Conservation (phyloP, 306 rosid species). For the Ammopiptanthus mongolicus region DNA sequence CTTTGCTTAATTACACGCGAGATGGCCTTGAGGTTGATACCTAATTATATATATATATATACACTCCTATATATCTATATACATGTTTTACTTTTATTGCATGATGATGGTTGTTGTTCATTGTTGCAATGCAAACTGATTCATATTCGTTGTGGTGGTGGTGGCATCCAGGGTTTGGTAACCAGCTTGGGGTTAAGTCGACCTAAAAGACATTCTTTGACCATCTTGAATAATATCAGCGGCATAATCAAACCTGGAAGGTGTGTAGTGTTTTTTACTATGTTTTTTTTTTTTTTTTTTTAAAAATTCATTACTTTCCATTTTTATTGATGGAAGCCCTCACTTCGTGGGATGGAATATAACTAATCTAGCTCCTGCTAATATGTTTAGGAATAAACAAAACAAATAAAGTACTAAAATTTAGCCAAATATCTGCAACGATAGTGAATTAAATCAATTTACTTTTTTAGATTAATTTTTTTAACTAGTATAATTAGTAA, state of each 20-base stretch:
- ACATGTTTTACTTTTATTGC: background rate
- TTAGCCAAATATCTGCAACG: background rate
- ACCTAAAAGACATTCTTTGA: constrained; percentile 51
- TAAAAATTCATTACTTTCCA: background rate
- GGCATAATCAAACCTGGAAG: constrained; percentile 72
- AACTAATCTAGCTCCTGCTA: background rate
- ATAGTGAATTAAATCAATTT: background rate
- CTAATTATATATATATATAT: background rate
- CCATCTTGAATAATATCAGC: constrained; percentile 49
- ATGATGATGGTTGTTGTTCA: too few relatives aligned
- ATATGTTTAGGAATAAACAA: background rate
- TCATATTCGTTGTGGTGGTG: background rate
- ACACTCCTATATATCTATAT: background rate
- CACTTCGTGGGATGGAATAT: too few relatives aligned
- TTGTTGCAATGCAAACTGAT: background rate
- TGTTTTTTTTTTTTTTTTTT: background rate
- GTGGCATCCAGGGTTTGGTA: constrained; percentile 36
- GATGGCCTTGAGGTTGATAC: constrained; percentile 53
- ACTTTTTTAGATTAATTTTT: too few relatives aligned
- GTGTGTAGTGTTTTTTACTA: constrained; percentile 32
- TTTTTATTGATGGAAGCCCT: background rate
- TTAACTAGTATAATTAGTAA: background rate
- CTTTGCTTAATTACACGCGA: constrained; percentile 44
- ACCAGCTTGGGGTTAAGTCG: constrained; percentile 37
- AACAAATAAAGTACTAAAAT: background rate